Base-by-base conservation (phyloP, 108 stramenopile species). In the Chaetoceros tenuissimus region DNA sequence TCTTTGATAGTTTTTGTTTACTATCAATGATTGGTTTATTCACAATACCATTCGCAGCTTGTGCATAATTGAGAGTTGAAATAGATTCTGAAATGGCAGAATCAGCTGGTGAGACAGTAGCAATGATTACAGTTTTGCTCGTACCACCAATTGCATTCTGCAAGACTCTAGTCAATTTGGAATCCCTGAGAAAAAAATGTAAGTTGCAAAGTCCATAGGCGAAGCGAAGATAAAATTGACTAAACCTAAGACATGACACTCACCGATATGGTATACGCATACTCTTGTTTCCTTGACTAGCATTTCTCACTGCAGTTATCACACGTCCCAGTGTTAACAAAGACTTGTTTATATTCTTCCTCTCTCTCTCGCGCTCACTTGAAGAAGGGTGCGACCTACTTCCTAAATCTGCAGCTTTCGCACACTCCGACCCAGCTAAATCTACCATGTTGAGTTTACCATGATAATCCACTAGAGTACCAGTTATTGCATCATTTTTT, bases 371-470 rank as follows among this genome's bases (percentile, higher is more conserved):
- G 21, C 82, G 64, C 17, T 78, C 63, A 69, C 81, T 19, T 81
- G 71, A 48, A 71, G 78, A 25, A 52, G 30, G n/a, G n/a, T n/a
- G n/a, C n/a, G n/a, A n/a, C n/a, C n/a, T n/a, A n/a, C n/a, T n/a
- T n/a, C n/a, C n/a, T n/a, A n/a, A n/a, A n/a, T n/a, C n/a, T n/a
- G n/a, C n/a, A n/a, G n/a, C n/a, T n/a, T n/a, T n/a, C n/a, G n/a
- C n/a, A n/a, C n/a, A n/a, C n/a, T n/a, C n/a, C 8, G 71, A 73
- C 19, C 82, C 82, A 21, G 82, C 97, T 19, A 98, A 72, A 65
- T 98, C 97, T 0, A 96, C 94, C 62, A 96, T 78, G 56, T 95
- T 92, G 29, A 98, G 75, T 64, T 98, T 96, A 25, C 93, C 89
- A 34, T 66, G 77, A 24, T 80, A 76, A 23, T 80, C 75, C 56